Percentiles rank a stretch among this genome's conserved stretches.
Evolutionary conservation across 2,329 filamentous ascomycete genomes (phyloP).

Genomic region (Alternaria ventricosa): DNA sequence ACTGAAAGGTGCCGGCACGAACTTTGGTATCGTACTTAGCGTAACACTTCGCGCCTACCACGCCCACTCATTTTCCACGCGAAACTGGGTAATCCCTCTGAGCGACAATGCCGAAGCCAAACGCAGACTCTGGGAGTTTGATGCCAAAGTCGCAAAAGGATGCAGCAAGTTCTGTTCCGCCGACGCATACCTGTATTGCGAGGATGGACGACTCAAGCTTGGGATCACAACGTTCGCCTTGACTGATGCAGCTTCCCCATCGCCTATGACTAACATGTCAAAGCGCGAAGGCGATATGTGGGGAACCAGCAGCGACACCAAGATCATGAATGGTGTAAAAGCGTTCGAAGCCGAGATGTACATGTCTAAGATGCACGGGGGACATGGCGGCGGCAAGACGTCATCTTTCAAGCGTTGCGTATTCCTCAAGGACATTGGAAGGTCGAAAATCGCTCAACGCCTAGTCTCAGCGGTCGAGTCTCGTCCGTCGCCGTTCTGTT

Average conservation of each 20-base stretch:
- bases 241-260: slow-evolving; percentile 6
- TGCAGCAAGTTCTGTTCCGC: slow-evolving; percentile 56
- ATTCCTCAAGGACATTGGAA: slow-evolving; percentile 61
- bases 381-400: slow-evolving; percentile 64
- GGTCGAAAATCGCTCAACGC: slow-evolving; percentile 35
- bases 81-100: slow-evolving; percentile 39
- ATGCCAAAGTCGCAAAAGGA: slow-evolving; percentile 46
- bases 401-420: slow-evolving; percentile 70
- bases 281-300: slow-evolving; percentile 10
- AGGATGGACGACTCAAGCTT: slow-evolving; percentile 55
- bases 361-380: slow-evolving; percentile 65
- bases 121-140: slow-evolving; percentile 51
- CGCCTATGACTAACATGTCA: neutral
- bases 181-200: slow-evolving; percentile 64
- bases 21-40: slow-evolving; percentile 64
- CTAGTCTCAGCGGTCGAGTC: slow-evolving; percentile 56
- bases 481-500: slow-evolving; percentile 63
- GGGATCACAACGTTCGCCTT: slow-evolving; percentile 60
- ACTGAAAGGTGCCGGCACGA: slow-evolving; percentile 65
- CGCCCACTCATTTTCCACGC: slow-evolving; percentile 50
- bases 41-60: slow-evolving; percentile 58
- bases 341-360: slow-evolving; percentile 68
- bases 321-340: slow-evolving; percentile 56
- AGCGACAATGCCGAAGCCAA: slow-evolving; percentile 39
- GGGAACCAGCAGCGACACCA: slow-evolving; percentile 42